phyloP scores from a whole-genome alignment of 139 green algal species.

The Auxenochlorella protothecoides region DNA sequence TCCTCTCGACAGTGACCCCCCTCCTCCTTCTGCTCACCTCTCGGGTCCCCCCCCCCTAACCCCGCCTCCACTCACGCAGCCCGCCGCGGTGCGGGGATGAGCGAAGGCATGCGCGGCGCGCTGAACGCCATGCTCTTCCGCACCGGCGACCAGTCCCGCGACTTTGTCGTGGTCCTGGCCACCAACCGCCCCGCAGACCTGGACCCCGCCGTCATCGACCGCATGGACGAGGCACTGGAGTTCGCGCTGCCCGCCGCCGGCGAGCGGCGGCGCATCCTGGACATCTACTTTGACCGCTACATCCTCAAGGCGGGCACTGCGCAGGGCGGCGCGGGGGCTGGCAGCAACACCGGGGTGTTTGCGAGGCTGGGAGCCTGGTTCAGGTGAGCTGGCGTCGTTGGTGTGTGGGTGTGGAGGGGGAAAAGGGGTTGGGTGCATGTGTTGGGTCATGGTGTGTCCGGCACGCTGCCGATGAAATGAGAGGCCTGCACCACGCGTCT shows the following conservation, averaged over 20 bases:
- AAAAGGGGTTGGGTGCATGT: not conserved
- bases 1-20: not conserved
- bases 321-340: conserved; percentile 43
- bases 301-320: conserved; percentile 49
- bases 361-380: conserved; percentile 5
- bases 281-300: conserved; percentile 86
- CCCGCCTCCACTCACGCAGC: conserved; percentile 11
- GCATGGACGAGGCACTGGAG: conserved; percentile 92
- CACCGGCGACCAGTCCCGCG: conserved; percentile 49
- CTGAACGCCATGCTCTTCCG: conserved; percentile 91
- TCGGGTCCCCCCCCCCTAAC: not conserved
- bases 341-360: conserved; percentile 7
- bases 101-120: conserved; percentile 77
- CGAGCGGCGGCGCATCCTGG: conserved; percentile 65
- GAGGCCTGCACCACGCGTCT: conserved; percentile 1
- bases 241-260: conserved; percentile 63
- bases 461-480: conserved; percentile 5
- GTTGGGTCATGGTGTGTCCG: no score
- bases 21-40: not conserved
- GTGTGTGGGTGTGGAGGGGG: not conserved
- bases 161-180: conserved; percentile 84
- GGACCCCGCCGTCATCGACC: conserved; percentile 85
- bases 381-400: not conserved
- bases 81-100: conserved; percentile 67
- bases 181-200: conserved; percentile 90